These are phyloP conservation scores for Alnus glutinosa DNA, from an alignment of 306 rosid species.

Conservation along the genomic window DNA sequence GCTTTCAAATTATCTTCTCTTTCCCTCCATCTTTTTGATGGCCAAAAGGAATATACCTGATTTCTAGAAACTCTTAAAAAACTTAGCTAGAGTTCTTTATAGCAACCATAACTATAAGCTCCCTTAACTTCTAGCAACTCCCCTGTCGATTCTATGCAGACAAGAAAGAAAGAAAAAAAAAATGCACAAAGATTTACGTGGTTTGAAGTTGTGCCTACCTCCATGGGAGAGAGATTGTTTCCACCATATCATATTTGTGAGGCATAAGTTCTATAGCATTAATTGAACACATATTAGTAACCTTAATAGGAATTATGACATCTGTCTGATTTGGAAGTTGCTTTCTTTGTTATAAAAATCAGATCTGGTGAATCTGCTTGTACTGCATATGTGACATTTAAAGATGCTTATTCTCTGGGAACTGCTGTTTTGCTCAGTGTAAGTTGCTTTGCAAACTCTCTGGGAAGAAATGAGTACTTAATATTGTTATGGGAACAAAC, in stretches of 20 bases:
- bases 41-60: background rate
- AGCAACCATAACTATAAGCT: background rate
- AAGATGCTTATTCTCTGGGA: slow-evolving; percentile 82
- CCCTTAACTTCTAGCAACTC: background rate
- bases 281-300: slow-evolving; percentile 3
- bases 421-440: slow-evolving; percentile 86
- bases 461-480: background rate
- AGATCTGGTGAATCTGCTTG: slow-evolving; percentile 62
- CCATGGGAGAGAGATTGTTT: too few species aligned
- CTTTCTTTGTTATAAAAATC: slow-evolving; percentile 29
- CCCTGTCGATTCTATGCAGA: background rate
- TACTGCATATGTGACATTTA: slow-evolving; percentile 85
- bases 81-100: background rate
- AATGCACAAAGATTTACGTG: too few species aligned
- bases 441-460: slow-evolving; percentile 32
- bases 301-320: slow-evolving; percentile 13
- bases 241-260: background rate
- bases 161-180: too few species aligned
- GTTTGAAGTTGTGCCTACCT: too few species aligned
- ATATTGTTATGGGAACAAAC: background rate
- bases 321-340: slow-evolving; percentile 25
- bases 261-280: slow-evolving; percentile 10
- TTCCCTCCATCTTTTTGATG: background rate
- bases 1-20: slow-evolving; percentile 9
- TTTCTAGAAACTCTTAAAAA: background rate